Evolutionary conservation across 306 rosid species (phyloP).

Genomic region (Styphnolobium japonicum): DNA sequence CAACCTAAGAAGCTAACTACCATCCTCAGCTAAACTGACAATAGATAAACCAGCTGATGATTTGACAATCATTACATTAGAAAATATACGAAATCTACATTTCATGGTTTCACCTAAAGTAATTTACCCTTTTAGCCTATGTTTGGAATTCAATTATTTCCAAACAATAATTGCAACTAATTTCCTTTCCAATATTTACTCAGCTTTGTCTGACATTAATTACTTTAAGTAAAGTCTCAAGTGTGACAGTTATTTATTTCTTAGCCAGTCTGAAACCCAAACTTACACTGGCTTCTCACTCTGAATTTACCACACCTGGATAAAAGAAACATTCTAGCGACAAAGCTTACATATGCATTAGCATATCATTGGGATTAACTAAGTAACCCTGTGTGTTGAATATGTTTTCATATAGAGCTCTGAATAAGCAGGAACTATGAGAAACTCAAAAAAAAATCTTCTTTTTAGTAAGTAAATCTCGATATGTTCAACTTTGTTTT

Average conservation of each 20-base stretch:
- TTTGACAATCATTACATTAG: too few relatives aligned
- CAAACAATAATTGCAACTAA: not conserved
- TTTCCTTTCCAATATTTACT: constrained; percentile 1
- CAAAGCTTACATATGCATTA: not conserved
- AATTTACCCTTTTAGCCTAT: not conserved
- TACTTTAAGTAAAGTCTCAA: not conserved
- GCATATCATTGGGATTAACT: not conserved
- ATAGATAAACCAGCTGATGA: too few relatives aligned
- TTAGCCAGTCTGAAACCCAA: not conserved
- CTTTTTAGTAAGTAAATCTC: constrained; percentile 1
- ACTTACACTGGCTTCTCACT: not conserved
- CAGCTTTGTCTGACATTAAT: not conserved
- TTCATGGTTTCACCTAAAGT: not conserved
- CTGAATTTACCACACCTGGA: not conserved
- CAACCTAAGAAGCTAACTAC: not conserved
- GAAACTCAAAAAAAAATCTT: not conserved
- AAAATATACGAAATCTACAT: too few relatives aligned
- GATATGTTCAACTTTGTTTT: constrained; percentile 18
- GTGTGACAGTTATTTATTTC: not conserved
- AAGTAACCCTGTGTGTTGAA: not conserved
- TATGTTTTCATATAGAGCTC: not conserved
- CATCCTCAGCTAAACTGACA: too few relatives aligned
- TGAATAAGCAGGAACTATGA: not conserved
- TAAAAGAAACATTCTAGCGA: not conserved
- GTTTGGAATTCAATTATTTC: constrained; percentile 5